Evolutionary conservation across 1,284 basidiomycete genomes (phyloP), one percentile per base, ranked within the genome.

Genomic region (Heterobasidion parviporum): DNA sequence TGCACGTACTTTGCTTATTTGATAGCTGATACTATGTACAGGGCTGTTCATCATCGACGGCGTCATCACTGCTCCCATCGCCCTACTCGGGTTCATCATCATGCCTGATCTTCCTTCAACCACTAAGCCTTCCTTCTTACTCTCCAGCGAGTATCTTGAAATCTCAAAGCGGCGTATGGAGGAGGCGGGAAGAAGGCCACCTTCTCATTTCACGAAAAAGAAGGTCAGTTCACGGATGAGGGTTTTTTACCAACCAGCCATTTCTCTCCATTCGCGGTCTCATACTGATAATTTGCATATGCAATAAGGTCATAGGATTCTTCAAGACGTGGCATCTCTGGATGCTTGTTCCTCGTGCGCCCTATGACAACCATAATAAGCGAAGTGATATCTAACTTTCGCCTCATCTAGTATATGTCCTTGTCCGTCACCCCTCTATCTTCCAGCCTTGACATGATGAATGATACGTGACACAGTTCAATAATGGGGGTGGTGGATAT

Each of bases 311-410:
- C 10, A 38, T 68, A 4, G 68, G 68, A 6, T 73, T 74, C 59
- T 73, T 74, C 65, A 70, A 64, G 46, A 73, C 70, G 0, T 74
- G 72, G 72, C 72, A 74, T 57, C 60, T 74, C 14, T 74, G 68
- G 51, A 61, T 66, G 3, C 67, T 77, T 34, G 72, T 72, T 4
- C 69, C 71, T 2, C 60, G 73, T 74, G 58, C 50, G 72, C 68
- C 18, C 50, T 64, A 16, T 60, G 6, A 63, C 26, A 26, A 26
- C 26, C 26, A 46, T 45, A 51, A 18, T 20, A 47, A 10, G 43
- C 18, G 9, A 16, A 12, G 10, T 16, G 46, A 48, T 41, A n/a
- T 16, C 18, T 9, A 48, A 48, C 26, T 16, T 18, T 15, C 18
- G 18, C 7, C 18, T 6, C 10, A 10, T 32, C 9, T 16, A 48